Conservation (phyloP, 306 rosid species). For the Datisca glomerata region DNA sequence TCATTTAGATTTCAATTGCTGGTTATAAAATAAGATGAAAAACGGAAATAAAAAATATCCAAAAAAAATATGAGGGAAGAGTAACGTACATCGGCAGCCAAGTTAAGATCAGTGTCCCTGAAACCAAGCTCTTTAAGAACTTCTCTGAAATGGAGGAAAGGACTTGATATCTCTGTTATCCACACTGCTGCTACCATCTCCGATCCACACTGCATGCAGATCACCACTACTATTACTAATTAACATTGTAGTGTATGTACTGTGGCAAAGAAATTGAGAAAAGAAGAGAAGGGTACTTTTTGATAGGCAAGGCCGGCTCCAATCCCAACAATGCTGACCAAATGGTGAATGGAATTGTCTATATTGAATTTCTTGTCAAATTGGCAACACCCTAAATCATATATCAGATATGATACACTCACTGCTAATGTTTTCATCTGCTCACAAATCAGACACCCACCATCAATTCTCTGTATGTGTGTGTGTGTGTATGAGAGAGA, state of each 20-base stretch:
- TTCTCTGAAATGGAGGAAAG: constrained; percentile 75
- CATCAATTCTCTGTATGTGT: neutral
- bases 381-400: constrained; percentile 63
- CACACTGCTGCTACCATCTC: constrained; percentile 65
- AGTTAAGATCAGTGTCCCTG: constrained; percentile 55
- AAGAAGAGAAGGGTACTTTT: constrained; percentile 29
- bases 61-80: no score
- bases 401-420: constrained; percentile 61
- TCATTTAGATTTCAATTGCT: no score
- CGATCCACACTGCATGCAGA: constrained; percentile 48
- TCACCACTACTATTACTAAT: neutral
- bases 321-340: constrained; percentile 64
- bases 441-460: constrained; percentile 1
- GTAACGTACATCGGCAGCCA: constrained; percentile 58
- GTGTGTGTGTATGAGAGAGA: neutral
- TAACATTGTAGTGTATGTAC: no score
- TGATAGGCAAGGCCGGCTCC: constrained; percentile 52
- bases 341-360: constrained; percentile 71
- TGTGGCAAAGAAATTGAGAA: neutral
- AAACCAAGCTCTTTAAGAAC: constrained; percentile 71
- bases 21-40: no score
- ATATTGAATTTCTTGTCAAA: constrained; percentile 37
- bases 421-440: constrained; percentile 56
- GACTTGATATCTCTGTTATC: constrained; percentile 85
- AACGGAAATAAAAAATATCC: no score